phyloP scores from a whole-genome alignment of 2,329 filamentous ascomycete species.

The Microsporum ferrugineum region DNA sequence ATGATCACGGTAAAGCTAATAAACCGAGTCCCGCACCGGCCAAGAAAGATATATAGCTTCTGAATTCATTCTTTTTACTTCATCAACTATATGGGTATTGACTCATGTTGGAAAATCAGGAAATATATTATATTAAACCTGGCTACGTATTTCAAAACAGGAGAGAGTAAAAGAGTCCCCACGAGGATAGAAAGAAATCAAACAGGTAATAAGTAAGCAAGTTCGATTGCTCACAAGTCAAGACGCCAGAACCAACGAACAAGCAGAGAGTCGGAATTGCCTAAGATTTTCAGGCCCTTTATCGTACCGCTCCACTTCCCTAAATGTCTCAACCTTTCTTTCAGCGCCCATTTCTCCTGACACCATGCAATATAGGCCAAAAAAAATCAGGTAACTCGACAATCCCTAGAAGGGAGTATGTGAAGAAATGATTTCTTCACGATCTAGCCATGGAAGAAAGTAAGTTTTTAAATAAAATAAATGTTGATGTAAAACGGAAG shows the following conservation, averaged over 20 bases:
- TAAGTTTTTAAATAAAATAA: not conserved
- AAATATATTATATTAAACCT: conserved; percentile 1
- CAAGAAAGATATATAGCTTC: not conserved
- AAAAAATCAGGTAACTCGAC: not conserved
- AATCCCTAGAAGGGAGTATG: not conserved
- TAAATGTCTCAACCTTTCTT: not conserved
- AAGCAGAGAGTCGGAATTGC: not conserved
- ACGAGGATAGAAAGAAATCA: not conserved
- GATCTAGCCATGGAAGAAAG: not conserved
- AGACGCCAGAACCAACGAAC: not conserved
- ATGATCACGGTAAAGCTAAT: not conserved
- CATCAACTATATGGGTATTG: not conserved
- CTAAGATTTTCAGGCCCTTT: not conserved
- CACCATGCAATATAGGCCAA: conserved; percentile 1
- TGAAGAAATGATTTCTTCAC: not conserved
- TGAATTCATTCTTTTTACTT: not conserved
- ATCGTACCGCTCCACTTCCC: not conserved
- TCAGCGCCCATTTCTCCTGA: not conserved
- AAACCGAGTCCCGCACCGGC: not conserved
- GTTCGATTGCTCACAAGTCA: not conserved
- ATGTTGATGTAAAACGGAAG: not conserved
- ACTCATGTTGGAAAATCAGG: not conserved
- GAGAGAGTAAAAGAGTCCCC: not conserved
- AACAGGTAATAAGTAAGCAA: not conserved
- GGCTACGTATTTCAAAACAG: not conserved